Conservation (phyloP, 257 asterid genomes). For the Solanum appendiculatum region DNA sequence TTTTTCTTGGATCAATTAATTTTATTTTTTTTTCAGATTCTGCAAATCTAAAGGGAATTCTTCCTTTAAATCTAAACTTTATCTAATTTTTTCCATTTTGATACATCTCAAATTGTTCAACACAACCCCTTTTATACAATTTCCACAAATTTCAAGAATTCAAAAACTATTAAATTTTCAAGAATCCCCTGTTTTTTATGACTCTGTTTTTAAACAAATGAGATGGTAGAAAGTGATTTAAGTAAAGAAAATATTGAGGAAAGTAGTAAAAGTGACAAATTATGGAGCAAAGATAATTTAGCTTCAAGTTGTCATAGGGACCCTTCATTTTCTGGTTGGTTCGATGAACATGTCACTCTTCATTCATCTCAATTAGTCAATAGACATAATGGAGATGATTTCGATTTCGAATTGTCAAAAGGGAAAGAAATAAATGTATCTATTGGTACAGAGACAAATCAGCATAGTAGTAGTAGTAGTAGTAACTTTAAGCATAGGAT, state of each 20-base stretch:
- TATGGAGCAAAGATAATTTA: not conserved
- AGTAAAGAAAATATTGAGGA: slow-evolving; percentile 25
- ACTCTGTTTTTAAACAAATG: not conserved
- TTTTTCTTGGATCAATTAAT: not conserved
- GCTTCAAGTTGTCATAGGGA: slow-evolving; percentile 29
- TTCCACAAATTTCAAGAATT: not conserved
- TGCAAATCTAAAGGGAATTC: not conserved
- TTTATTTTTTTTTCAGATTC: not conserved
- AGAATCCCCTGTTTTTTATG: not conserved
- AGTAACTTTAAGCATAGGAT: slow-evolving; percentile 23
- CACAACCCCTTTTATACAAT: not conserved
- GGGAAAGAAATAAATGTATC: slow-evolving; percentile 10
- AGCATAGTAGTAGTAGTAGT: slow-evolving; percentile 1
- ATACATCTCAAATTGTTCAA: not conserved
- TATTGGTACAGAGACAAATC: slow-evolving; percentile 20
- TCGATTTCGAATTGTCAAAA: slow-evolving; percentile 36
- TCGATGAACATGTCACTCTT: slow-evolving; percentile 45
- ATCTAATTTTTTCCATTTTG: not conserved
- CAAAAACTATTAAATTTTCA: not conserved
- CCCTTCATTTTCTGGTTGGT: slow-evolving; percentile 69
- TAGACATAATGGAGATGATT: slow-evolving; percentile 26
- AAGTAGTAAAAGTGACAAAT: slow-evolving; percentile 10
- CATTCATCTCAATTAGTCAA: slow-evolving; percentile 19
- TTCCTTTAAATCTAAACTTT: not conserved
- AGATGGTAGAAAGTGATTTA: slow-evolving; percentile 45